Evolutionary conservation across 108 stramenopile species (phyloP).

Genomic region (Pseudonitzschia multiseries): DNA sequence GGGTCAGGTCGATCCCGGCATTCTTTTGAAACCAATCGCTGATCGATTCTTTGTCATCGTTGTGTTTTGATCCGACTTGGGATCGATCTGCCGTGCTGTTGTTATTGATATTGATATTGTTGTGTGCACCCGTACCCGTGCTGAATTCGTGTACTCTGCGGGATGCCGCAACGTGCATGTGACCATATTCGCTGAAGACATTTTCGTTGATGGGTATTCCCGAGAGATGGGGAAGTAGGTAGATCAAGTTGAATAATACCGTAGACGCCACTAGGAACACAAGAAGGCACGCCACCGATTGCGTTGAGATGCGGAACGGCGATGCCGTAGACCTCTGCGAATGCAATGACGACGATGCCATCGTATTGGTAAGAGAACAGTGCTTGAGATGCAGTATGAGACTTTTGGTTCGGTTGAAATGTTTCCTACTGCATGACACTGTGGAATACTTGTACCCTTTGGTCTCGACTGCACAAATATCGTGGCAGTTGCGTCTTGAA

Average conservation of each 20-base stretch:
- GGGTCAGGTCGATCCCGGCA: conserved; percentile 46
- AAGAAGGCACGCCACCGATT: background rate
- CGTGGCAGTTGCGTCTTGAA: no score
- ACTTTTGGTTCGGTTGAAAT: no score
- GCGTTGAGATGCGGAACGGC: background rate
- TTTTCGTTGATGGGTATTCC: background rate
- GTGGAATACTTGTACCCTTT: no score
- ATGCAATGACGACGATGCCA: background rate
- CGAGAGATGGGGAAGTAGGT: background rate
- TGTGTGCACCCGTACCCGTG: no score
- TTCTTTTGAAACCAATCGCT: conserved; percentile 43
- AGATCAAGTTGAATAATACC: conserved; percentile 1
- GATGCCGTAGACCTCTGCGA: background rate
- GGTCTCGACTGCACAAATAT: no score
- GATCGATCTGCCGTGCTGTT: background rate
- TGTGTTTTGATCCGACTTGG: background rate
- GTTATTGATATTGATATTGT: no score
- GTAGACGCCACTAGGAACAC: background rate
- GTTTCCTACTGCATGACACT: no score
- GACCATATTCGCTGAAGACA: background rate
- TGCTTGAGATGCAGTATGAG: no score
- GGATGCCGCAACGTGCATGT: background rate
- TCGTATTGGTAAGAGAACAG: background rate
- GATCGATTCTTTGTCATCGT: conserved; percentile 39
- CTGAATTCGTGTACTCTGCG: no score